A percentile compares a stretch with the other conserved stretches of the same genome.
Conservation (phyloP, 2,329 filamentous ascomycete genomes). For the Aspergillus sp. region DNA sequence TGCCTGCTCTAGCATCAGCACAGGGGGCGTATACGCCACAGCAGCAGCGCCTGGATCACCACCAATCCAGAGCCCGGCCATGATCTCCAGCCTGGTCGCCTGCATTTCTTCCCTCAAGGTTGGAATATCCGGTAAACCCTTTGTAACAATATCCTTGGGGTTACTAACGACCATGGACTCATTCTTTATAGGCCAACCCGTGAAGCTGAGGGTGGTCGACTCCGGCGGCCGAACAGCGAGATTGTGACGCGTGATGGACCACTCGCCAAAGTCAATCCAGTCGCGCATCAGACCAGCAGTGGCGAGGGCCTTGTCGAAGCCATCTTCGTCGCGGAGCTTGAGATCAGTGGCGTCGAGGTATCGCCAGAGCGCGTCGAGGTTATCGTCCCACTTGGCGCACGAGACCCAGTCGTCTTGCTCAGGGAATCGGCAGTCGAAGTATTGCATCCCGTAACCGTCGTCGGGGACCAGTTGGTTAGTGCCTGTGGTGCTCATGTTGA, state of each 20-base stretch:
- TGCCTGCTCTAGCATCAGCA: slow-evolving; percentile 1
- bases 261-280: neutral
- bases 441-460: neutral
- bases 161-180: neutral
- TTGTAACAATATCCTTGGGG: slow-evolving; percentile 1
- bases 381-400: neutral
- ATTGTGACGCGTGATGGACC: neutral
- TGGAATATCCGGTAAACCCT: neutral
- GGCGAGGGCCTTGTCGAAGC: neutral
- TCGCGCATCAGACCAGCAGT: neutral
- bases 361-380: neutral
- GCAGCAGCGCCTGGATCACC: neutral
- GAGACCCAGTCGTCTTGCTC: neutral
- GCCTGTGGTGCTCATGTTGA: neutral
- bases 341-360: neutral
- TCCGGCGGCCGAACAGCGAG: neutral
- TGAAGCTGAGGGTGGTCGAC: neutral
- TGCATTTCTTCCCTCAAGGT: neutral
- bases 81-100: neutral
- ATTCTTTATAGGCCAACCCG: neutral
- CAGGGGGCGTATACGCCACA: neutral
- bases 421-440: slow-evolving; percentile 2
- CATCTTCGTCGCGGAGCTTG: neutral
- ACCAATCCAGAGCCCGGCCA: neutral
- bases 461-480: neutral